Base-by-base conservation (phyloP, 768 basidiomycete genomes). In the Podaxis mareebaensis region DNA sequence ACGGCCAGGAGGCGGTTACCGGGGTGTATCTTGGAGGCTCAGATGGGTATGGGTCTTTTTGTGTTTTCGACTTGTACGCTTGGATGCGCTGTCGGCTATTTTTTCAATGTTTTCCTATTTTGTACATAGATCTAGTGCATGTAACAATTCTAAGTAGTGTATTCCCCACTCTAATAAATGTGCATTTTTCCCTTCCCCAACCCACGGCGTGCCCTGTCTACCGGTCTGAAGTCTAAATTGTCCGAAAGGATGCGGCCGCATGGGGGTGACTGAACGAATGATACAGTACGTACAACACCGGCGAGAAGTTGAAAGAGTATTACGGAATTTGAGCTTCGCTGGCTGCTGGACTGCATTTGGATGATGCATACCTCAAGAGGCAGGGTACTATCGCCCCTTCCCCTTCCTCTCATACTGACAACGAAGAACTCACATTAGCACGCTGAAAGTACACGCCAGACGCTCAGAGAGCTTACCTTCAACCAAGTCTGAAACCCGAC, bases 91-190 rank as follows among this genome's bases (percentile, higher is more conserved):
- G 46, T 38, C 28, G 44, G n/a, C 24, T 7, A 30, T 58, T n/a
- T 58, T 30, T 13, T 24, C 44, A 48, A 39, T 22, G 39, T 24
- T 38, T 13, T 39, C 36, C 44, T 39, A 15, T 22, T 24, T 38
- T 56, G 36, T 59, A 48, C 46, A 49, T 59, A 59, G 44, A 59
- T 59, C 17, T 49, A 59, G 20, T 36, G 22, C 58, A 59, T 59
- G 58, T 59, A 59, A 17, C 58, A 48, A 59, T 48, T 26, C 39
- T 46, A 55, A 39, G 36, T 55, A 59, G 44, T 12, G n/a, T 49
- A 49, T 46, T 20, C 22, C 30, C 15, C 44, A 24, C 28, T 22
- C 11, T 59, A 59, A 59, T 59, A 48, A 30, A 59, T 38, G 39
- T 40, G 44, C 22, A 12, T 58, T 48, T 28, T 33, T 46, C 11